Percentiles rank a stretch among this genome's conserved stretches.
These are phyloP conservation scores for Alternaria conjuncta DNA, from an alignment of 2,329 filamentous ascomycete genomes.

Conservation along the genomic window DNA sequence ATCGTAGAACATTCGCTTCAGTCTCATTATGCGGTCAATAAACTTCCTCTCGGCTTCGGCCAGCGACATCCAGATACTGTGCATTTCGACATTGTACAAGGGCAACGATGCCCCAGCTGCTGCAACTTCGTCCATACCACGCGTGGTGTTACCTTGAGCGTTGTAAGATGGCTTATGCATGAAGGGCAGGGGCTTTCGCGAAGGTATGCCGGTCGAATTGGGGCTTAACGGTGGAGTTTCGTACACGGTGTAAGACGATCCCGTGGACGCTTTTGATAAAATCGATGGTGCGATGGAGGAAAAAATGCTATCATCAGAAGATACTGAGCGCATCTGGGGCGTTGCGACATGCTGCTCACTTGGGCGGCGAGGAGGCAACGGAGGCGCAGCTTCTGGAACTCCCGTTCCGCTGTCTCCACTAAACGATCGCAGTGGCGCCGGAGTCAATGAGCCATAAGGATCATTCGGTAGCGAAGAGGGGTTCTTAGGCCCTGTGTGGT, in stretches of 20 bases:
- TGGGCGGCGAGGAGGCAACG: constrained; percentile 30
- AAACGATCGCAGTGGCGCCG: constrained; percentile 10
- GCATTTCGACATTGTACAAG: constrained; percentile 24
- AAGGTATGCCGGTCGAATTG: constrained; percentile 1
- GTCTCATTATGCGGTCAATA: constrained; percentile 31
- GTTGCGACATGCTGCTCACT: constrained; percentile 10
- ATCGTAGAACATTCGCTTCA: constrained; percentile 37
- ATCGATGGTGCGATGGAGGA: constrained; percentile 10
- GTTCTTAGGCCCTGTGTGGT: neutral
- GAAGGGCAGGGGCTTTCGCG: constrained; percentile 20
- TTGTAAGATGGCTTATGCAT: constrained; percentile 17
- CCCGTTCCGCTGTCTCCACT: constrained; percentile 7
- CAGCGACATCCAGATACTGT: constrained; percentile 30
- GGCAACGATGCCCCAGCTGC: neutral
- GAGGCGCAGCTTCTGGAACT: constrained; percentile 5
- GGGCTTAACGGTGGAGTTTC: constrained; percentile 5
- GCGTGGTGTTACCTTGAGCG: constrained; percentile 2
- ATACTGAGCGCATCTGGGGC: constrained; percentile 8
- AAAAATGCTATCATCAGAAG: constrained; percentile 18
- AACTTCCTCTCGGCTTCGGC: constrained; percentile 31
- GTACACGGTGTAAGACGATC: constrained; percentile 23
- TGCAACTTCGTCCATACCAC: neutral
- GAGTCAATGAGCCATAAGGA: neutral
- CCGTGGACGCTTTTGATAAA: constrained; percentile 21
- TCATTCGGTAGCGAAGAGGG: neutral